Base-by-base conservation (phyloP, 2,329 filamentous ascomycete species). In the Claviceps cyperi region DNA sequence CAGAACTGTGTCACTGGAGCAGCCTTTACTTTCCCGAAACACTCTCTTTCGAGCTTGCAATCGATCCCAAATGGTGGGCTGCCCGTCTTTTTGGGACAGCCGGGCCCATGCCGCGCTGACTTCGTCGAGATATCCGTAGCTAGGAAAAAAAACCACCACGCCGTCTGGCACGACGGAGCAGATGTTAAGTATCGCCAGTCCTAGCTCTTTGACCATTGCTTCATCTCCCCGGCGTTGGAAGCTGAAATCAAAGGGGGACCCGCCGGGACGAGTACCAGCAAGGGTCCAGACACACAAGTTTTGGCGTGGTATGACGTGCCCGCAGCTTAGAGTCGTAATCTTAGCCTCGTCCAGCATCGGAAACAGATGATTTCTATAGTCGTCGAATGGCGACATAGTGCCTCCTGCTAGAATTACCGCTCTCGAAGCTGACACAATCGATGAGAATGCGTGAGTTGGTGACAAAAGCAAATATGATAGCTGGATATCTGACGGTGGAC, bases 371-470 rank as follows among this genome's bases (percentile, higher is more conserved):
- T 84, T 76, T 37, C 77, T 81, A 66, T 95, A 98, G 67, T 97
- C 92, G 22, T 83, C 78, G 71, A 97, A 94, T 0, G 92, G 92
- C 2, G 92, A 94, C 92, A 98, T 97, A 24, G 92, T 98, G 21
- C 92, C 92, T 51, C 92, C 92, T 0, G 90, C 92, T 3, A 98
- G 72, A 41, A 98, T 84, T 3, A 98, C 85, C 2, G 91, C 86
- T 51, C 89, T 77, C 0, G 92, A 88, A 54, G 85, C 81, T 32
- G 86, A 81, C 2, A 91, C 87, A 48, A 97, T 84, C 11, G 90
- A 85, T 7, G 84, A 84, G 65, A 98, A 97, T 56, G 94, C 87
- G 58, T 91, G 82, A 0, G 90, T 90, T 0, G 92, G 91, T 35
- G 95, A 92, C 0, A 98, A 77, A 4, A 98, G 76, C 57, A 95